Base-by-base conservation (phyloP, 768 basidiomycete genomes). In the Phylloporus sp. region DNA sequence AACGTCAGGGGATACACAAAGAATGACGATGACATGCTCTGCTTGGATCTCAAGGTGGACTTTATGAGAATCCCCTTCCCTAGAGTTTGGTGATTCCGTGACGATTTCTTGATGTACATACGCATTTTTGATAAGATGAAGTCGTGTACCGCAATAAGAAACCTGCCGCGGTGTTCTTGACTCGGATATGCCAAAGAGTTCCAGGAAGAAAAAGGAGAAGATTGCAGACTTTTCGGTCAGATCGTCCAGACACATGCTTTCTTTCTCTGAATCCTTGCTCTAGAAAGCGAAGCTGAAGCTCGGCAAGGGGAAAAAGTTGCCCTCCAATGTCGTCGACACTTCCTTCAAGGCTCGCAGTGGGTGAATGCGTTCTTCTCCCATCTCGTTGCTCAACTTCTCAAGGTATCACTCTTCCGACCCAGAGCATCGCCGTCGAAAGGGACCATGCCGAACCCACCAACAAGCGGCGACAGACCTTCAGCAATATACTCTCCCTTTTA, bases 211-310 rank as follows among this genome's bases (percentile, higher is more conserved):
- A 61, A 94, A 84, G 60, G 89, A 86, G 53, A 92, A 89, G 63
- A 82, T 78, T 2, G 86, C 85, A 37, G 94, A 97, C 65, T 96
- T 97, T 56, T 76, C 82, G 22, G 91, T 89, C 63, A 71, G 61
- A 24, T 6, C 10, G 9, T 6, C 35, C 23, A 3, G n/a, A 23
- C 9, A 17, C 37, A 14, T 27, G n/a, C 33, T 13, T 38, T 20
- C 27, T 40, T 34, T 9, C 26, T 48, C 47, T 48, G 10, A 42
- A 31, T 47, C 21, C 14, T 20, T 22, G 32, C 47, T 23, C 21
- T 65, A 97, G 91, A 97, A 93, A 90, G 82, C 90, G 21, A 97
- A 89, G 66, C 76, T 96, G 29, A 99, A 96, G 67, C 86, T 99
- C 40, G 95, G 95, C 28, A 99, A 95, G 65, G 92, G 90, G 35